These are phyloP conservation scores for Lonicera japonica DNA, from an alignment of 129 eudicot species.

Conservation along the genomic window DNA sequence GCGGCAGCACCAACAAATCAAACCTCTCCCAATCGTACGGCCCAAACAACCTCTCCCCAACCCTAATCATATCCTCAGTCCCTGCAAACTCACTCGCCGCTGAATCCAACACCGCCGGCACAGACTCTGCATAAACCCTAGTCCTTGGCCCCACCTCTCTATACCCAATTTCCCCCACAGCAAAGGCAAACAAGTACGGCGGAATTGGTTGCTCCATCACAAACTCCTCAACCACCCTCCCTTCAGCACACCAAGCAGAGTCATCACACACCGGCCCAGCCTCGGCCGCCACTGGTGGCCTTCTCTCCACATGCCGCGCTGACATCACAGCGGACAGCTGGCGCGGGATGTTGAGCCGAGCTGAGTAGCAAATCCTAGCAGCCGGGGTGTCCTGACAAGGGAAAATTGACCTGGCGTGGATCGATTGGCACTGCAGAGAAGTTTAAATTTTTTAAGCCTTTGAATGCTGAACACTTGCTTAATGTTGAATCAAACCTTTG, in stretches of 20 bases:
- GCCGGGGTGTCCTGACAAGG: slow-evolving; percentile 96
- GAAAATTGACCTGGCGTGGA: slow-evolving; percentile 84
- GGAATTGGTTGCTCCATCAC: slow-evolving; percentile 97
- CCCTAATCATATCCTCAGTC: slow-evolving; percentile 88
- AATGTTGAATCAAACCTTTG: too few relatives aligned
- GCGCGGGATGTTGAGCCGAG: slow-evolving; percentile 61
- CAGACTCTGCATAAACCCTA: slow-evolving; percentile 74
- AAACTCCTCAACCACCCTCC: slow-evolving; percentile 89
- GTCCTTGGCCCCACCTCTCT: slow-evolving; percentile 96
- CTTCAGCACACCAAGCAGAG: slow-evolving; percentile 76
- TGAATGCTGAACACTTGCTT: too few relatives aligned
- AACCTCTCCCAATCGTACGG: slow-evolving; percentile 94
- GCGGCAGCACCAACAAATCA: slow-evolving; percentile 90
- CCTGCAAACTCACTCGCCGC: slow-evolving; percentile 91
- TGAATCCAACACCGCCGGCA: slow-evolving; percentile 49
- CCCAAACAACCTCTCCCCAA: slow-evolving; percentile 90
- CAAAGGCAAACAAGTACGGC: slow-evolving; percentile 84
- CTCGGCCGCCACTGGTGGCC: slow-evolving; percentile 46
- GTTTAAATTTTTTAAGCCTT: too few relatives aligned
- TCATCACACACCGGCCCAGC: slow-evolving; percentile 55
- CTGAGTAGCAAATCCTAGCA: slow-evolving; percentile 52
- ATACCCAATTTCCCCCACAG: slow-evolving; percentile 80
- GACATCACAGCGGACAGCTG: slow-evolving; percentile 71
- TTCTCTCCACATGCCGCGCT: slow-evolving; percentile 55
- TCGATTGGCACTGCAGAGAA: slow-evolving; percentile 88